phyloP scores from a whole-genome alignment of 23 red algal genomes.

The Gracilaria domingensis region DNA sequence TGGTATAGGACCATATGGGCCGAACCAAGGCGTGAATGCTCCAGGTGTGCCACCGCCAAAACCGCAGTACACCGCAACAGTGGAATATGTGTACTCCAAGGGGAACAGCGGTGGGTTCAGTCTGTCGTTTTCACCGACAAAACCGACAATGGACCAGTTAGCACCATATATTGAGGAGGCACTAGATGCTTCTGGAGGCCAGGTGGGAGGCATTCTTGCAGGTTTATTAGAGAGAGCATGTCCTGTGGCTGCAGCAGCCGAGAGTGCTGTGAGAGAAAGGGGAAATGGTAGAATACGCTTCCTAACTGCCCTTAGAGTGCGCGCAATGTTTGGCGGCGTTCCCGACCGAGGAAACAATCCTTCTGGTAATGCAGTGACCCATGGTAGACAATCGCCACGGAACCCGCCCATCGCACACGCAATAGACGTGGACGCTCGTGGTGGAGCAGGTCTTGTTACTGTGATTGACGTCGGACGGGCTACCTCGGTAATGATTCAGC shows the following conservation, averaged over 20 bases:
- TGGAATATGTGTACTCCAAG: constrained; percentile 81
- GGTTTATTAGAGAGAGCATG: constrained; percentile 82
- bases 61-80: constrained; percentile 56
- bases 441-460: constrained; percentile 57
- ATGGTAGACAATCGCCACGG: neutral
- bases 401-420: constrained; percentile 51
- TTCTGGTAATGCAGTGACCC: neutral
- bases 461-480: constrained; percentile 89
- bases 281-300: constrained; percentile 74
- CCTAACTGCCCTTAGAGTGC: constrained; percentile 80
- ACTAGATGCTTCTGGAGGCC: constrained; percentile 81
- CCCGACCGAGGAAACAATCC: constrained; percentile 8
- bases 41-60: constrained; percentile 4
- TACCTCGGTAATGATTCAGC: constrained; percentile 79
- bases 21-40: constrained; percentile 18
- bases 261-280: constrained; percentile 69
- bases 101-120: constrained; percentile 85
- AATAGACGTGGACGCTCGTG: constrained; percentile 80
- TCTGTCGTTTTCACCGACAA: constrained; percentile 76
- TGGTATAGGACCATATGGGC: constrained; percentile 66
- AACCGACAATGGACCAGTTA: constrained; percentile 63
- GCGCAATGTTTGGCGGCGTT: constrained; percentile 64
- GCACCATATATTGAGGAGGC: constrained; percentile 82
- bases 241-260: constrained; percentile 78
- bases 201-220: constrained; percentile 71